A percentile compares a stretch with the other conserved stretches of the same genome.
Conservation (phyloP, 2,329 filamentous ascomycete genomes). For the Fusarium sp. region DNA sequence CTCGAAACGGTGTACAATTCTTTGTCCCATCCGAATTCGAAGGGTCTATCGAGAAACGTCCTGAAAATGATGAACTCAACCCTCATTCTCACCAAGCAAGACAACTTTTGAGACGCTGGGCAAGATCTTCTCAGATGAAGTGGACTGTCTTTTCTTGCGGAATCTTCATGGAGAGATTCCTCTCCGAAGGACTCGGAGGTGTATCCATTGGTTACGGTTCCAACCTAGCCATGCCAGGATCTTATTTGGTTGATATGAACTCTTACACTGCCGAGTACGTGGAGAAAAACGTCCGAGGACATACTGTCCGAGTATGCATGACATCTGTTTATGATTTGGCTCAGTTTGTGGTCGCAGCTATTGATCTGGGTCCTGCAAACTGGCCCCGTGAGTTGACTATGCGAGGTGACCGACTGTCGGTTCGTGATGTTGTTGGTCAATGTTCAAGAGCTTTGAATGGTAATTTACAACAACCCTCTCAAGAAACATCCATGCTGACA, state of each 20-base stretch:
- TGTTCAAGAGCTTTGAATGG: conserved; percentile 63
- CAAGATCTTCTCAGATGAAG: conserved; percentile 62
- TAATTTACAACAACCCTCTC: conserved; percentile 37
- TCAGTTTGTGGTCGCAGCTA: conserved; percentile 75
- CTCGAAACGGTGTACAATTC: conserved; percentile 70
- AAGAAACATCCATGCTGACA: conserved; percentile 31
- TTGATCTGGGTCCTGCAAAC: conserved; percentile 67
- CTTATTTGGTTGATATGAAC: conserved; percentile 74
- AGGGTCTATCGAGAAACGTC: conserved; percentile 68
- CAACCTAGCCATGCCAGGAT: conserved; percentile 67
- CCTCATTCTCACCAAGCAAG: conserved; percentile 64
- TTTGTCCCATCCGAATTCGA: conserved; percentile 84
- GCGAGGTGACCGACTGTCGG: conserved; percentile 72
- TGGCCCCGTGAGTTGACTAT: conserved; percentile 79
- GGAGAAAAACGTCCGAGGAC: conserved; percentile 62
- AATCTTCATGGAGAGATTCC: conserved; percentile 80
- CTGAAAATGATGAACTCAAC: conserved; percentile 69
- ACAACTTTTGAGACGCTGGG: conserved; percentile 66
- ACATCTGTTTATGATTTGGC: conserved; percentile 78
- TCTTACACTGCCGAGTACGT: conserved; percentile 70
- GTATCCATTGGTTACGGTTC: conserved; percentile 69
- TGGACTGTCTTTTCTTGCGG: conserved; percentile 80
- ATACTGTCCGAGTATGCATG: conserved; percentile 69
- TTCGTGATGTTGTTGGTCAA: conserved; percentile 67
- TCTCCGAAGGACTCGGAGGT: conserved; percentile 71